Evolutionary conservation across 2,329 filamentous ascomycete genomes (phyloP), one percentile per base, ranked within the genome.

Genomic region (Penicillium frequentans): DNA sequence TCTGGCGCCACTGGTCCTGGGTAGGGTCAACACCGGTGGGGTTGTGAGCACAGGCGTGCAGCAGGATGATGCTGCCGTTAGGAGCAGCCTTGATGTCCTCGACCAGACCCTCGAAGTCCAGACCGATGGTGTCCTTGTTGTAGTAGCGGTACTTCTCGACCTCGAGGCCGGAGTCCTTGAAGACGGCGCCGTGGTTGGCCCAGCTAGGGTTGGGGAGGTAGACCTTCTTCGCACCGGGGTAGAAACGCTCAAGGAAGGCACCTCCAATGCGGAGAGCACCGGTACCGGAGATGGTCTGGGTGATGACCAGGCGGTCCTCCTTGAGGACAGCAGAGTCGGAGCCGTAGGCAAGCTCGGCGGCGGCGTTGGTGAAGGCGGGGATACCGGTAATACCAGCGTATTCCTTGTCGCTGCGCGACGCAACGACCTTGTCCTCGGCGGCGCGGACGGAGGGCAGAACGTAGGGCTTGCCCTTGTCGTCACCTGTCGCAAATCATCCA

Each of bases 111-210:
- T 96, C 91, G 72, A 97, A 98, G 84, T 99, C 95, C 64, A 99
- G 89, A 55, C 93, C 93, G 74, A 97, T 98, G 73, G 93, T 98
- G 75, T 96, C 88, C 84, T 96, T 96, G 87, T 98, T 91, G 84
- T 98, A 99, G 87, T 99, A 99, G 70, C 91, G 86, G 85, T 99
- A 99, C 81, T 93, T 91, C 81, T 93, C 87, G 61, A 98, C 92
- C 79, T 90, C 85, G 64, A 99, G 85, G 56, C 93, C 91, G 31
- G 91, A 90, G 79, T 98, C 93, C 79, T 85, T 88, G 87, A 99
- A 98, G 77, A 99, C 90, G 64, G 93, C 93, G 75, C 86, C 90
- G 84, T 99, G 95, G 86, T 99, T 98, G 70, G 93, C 95, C 95
- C 95, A 99, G 69, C 91, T 96, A 52, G 95, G 95, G 56, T 83